Conservation (phyloP, 345 rosid species). For the Theobroma cacao region DNA sequence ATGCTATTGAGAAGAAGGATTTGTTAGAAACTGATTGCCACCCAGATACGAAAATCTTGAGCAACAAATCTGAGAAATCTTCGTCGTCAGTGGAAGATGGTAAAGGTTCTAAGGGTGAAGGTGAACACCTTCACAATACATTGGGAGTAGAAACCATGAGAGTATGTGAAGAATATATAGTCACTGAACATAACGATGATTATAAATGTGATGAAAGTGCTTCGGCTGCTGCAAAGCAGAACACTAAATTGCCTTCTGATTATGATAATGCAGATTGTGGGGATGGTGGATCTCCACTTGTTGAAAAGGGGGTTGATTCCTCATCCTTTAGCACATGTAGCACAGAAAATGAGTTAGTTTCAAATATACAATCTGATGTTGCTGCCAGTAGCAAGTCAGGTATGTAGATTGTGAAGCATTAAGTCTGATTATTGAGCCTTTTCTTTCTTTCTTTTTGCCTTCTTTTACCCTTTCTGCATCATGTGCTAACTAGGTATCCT, state of each 20-base stretch:
- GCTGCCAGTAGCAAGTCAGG: constrained; percentile 36
- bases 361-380: constrained; percentile 33
- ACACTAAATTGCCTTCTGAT: constrained; percentile 30
- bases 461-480: not conserved
- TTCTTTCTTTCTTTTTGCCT: not conserved
- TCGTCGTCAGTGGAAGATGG: constrained; percentile 23
- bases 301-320: constrained; percentile 26
- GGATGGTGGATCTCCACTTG: constrained; percentile 15
- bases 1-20: constrained; percentile 20
- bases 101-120: constrained; percentile 23
- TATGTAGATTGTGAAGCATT: constrained; percentile 23
- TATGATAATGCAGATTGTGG: constrained; percentile 20
- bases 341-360: constrained; percentile 29
- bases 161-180: constrained; percentile 15
- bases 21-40: constrained; percentile 21
- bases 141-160: constrained; percentile 26
- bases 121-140: constrained; percentile 23
- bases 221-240: constrained; percentile 26
- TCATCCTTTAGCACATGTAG: constrained; percentile 22
- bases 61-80: constrained; percentile 27
- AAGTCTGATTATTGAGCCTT: not conserved
- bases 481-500: constrained; percentile 11
- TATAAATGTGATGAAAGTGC: constrained; percentile 18
- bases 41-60: constrained; percentile 16
- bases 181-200: constrained; percentile 22